Evolutionary conservation across 768 basidiomycete species (phyloP), one percentile per base, ranked within the genome.

Genomic region (Tylopilus subfusipes): DNA sequence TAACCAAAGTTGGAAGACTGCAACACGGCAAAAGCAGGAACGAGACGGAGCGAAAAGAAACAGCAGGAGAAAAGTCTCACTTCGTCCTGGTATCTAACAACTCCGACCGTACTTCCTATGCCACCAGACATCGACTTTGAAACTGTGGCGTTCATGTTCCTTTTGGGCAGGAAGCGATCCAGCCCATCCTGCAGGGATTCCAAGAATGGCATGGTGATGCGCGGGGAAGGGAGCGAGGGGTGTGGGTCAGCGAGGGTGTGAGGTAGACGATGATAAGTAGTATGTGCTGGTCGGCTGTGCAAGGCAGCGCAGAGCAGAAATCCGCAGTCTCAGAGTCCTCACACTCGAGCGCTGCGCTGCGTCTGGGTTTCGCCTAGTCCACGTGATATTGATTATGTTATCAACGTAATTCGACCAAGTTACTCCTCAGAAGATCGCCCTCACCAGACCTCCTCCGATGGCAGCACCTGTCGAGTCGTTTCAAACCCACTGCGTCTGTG

Each of bases 71-170:
- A 18, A 27, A 53, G 25, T 77, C 88, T 79, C 71, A 90, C 89
- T 69, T 91, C 84, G 67, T 90, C 86, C 49, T 87, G 80, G 56
- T 82, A 81, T 39, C 76, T 77, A 13, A 81, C 79, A 68, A 82
- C 79, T 16, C 83, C 85, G 66, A 78, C 76, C 22, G 79, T 81
- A 31, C 65, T 72, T 22, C 83, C 85, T 60, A 86, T 81, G 6
- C 87, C 86, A 43, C 79, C 79, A 27, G 76, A 73, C 48, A 75
- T 61, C 8, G 77, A 73, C 29, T 67, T 67, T 42, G 80, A 56
- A 5, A 68, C n/a, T 2, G 29, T 14, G 4, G 27, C 36, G 18
- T n/a, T 25, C 43, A 44, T 68, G 31, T 30, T 63, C 33, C 48
- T 52, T 30, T 29, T 48, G 44, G 70, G 70, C 38, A 72, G 39